phyloP scores from a whole-genome alignment of 257 asterid genomes.

The Solanum ahanhuiri region DNA sequence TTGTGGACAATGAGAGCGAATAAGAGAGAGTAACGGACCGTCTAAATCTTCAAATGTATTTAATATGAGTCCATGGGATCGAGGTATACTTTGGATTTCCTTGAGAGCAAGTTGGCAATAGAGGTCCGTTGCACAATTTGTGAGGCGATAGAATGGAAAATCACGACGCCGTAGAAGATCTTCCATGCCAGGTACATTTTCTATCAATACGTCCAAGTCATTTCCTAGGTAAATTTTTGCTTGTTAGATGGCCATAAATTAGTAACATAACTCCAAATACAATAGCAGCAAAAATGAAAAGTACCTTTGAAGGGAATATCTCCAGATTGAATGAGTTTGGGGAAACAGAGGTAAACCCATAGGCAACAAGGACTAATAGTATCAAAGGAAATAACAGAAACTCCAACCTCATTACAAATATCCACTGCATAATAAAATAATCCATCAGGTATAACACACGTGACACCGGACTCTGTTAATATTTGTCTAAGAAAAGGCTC shows the following conservation, averaged over 20 bases:
- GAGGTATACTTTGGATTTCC: slow-evolving; percentile 2
- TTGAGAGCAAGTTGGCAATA: neutral
- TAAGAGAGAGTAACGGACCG: slow-evolving; percentile 1
- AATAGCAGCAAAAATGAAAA: neutral
- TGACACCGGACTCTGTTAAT: neutral
- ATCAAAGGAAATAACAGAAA: slow-evolving; percentile 8
- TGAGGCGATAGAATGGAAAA: slow-evolving; percentile 13
- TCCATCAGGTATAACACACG: slow-evolving; percentile 25
- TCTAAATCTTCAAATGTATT: slow-evolving; percentile 29
- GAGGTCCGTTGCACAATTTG: slow-evolving; percentile 2
- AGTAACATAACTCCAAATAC: neutral
- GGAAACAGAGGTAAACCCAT: slow-evolving; percentile 13
- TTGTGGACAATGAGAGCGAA: slow-evolving; percentile 12
- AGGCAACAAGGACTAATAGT: slow-evolving; percentile 15
- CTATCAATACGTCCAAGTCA: neutral
- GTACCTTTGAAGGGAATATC: slow-evolving; percentile 10
- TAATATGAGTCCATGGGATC: slow-evolving; percentile 16
- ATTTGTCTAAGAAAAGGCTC: slow-evolving; percentile 11
- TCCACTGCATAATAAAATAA: slow-evolving; percentile 14
- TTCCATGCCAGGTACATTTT: slow-evolving; percentile 21
- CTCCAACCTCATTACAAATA: slow-evolving; percentile 13
- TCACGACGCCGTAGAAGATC: slow-evolving; percentile 17
- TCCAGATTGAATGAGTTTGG: slow-evolving; percentile 12
- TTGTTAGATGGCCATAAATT: neutral
- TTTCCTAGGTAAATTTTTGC: neutral